A percentile compares a stretch with the other conserved stretches of the same genome.
Evolutionary conservation across 2,329 filamentous ascomycete species (phyloP).

Genomic region (Pestalotiopsis sp.): DNA sequence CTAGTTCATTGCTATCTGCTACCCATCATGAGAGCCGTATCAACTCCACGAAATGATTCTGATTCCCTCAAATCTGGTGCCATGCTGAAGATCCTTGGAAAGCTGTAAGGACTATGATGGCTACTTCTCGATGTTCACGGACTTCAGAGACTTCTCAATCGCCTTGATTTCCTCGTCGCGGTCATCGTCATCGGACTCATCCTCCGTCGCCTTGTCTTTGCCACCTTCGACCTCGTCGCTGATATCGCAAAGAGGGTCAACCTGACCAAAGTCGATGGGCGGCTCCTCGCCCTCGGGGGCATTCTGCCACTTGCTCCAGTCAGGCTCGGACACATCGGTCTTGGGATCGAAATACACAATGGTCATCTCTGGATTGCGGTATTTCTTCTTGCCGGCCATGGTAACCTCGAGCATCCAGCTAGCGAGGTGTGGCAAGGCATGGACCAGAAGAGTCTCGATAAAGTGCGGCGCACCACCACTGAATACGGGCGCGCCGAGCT

Average conservation of each 20-base stretch:
- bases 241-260: neutral
- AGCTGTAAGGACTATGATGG: too few relatives aligned
- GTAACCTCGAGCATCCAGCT: slow-evolving; percentile 62
- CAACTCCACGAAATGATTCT: too few relatives aligned
- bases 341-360: slow-evolving; percentile 26
- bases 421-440: slow-evolving; percentile 53
- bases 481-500: slow-evolving; percentile 65
- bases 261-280: slow-evolving; percentile 1
- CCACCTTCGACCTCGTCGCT: slow-evolving; percentile 2
- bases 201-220: neutral
- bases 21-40: too few relatives aligned
- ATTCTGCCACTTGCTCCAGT: slow-evolving; percentile 25
- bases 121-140: neutral
- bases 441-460: slow-evolving; percentile 63
- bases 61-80: neutral
- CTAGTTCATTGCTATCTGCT: too few relatives aligned
- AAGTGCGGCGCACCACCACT: slow-evolving; percentile 63
- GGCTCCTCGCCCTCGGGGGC: neutral
- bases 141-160: slow-evolving; percentile 4
- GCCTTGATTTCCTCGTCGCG: slow-evolving; percentile 7
- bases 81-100: neutral
- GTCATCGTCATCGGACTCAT: slow-evolving; percentile 5
- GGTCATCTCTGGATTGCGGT: slow-evolving; percentile 40
- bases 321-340: slow-evolving; percentile 21
- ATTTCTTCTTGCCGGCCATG: slow-evolving; percentile 27